phyloP scores from a whole-genome alignment of 2,329 filamentous ascomycete genomes.

The Botrytis deweyae region DNA sequence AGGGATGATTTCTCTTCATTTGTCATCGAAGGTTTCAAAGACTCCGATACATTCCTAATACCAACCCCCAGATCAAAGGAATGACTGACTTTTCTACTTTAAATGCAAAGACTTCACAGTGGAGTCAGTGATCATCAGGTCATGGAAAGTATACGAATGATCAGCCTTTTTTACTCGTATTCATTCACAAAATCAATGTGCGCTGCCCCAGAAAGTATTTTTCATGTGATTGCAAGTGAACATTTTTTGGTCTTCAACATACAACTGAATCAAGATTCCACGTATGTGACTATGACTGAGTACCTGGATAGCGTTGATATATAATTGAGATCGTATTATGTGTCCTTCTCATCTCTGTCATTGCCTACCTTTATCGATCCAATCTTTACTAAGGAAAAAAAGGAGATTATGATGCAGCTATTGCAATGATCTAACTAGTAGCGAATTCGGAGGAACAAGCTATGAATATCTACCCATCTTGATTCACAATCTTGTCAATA shows the following conservation, averaged over 20 bases:
- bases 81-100: background rate
- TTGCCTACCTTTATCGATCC: background rate
- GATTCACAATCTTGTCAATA: no score
- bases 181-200: background rate
- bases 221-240: background rate
- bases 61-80: background rate
- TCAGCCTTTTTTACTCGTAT: background rate
- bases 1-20: background rate
- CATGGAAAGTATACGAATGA: background rate
- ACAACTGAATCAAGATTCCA: background rate
- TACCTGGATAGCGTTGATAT: background rate
- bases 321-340: background rate
- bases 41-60: background rate
- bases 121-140: background rate
- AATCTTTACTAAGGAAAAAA: background rate
- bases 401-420: background rate
- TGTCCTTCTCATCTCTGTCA: background rate
- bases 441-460: no score
- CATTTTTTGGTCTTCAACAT: background rate
- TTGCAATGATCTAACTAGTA: background rate
- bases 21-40: background rate
- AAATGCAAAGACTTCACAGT: background rate
- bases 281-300: background rate
- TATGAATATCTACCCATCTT: no score
- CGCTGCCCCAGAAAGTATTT: background rate